Percentiles rank a stretch among this genome's conserved stretches.
Conservation (phyloP, 768 basidiomycete species). For the Termitomyces sp. region DNA sequence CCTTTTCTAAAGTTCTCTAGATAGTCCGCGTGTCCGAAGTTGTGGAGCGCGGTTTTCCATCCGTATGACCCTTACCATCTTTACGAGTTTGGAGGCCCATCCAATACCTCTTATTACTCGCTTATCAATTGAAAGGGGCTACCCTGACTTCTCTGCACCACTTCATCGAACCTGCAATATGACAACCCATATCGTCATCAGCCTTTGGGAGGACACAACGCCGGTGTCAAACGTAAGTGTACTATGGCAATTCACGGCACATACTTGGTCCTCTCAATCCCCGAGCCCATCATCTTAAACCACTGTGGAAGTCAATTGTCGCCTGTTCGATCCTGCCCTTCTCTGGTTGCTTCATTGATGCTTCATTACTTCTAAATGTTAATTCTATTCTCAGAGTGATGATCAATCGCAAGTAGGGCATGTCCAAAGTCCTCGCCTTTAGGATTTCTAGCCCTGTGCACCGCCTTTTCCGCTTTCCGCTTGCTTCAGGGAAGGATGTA, state of each 20-base stretch:
- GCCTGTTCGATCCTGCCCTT: not conserved
- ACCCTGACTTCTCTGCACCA: not conserved
- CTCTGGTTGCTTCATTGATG: not conserved
- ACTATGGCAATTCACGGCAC: not conserved
- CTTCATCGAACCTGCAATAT: not conserved
- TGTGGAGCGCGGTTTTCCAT: not conserved
- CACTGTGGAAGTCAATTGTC: not conserved
- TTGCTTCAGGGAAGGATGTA: not conserved
- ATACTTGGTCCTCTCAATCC: not conserved
- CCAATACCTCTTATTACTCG: not conserved
- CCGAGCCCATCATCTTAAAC: not conserved
- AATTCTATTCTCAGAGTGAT: slow-evolving; percentile 9
- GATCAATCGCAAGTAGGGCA: not conserved
- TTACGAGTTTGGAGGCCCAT: not conserved
- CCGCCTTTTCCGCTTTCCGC: not conserved
- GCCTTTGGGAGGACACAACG: not conserved
- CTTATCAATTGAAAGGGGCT: not conserved
- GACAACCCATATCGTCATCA: not conserved
- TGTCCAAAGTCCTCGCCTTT: not conserved
- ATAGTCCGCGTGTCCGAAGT: not conserved
- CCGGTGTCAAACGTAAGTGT: not conserved
- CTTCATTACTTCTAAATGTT: not conserved
- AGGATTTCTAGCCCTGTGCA: not conserved
- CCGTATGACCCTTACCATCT: not conserved
- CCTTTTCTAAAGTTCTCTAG: not conserved